Conservation (phyloP, 1,284 basidiomycete species). For the Rhodofomes roseus region DNA sequence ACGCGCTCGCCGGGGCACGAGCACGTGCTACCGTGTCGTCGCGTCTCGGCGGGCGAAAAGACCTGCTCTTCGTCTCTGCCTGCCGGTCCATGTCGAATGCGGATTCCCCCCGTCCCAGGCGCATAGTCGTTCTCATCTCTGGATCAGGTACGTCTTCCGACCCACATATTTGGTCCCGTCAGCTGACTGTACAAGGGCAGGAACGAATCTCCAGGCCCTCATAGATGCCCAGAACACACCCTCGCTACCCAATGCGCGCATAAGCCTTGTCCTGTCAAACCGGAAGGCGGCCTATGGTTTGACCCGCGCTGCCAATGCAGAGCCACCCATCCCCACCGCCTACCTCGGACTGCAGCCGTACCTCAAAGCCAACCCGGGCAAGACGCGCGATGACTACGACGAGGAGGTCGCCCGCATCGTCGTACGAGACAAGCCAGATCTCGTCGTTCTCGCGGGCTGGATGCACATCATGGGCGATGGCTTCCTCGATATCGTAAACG, state of each 20-base stretch:
- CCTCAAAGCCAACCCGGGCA: constrained; percentile 69
- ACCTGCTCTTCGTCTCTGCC: background rate
- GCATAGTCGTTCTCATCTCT: constrained; percentile 69
- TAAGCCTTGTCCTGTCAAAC: constrained; percentile 88
- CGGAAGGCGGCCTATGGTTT: constrained; percentile 91
- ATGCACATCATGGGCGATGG: constrained; percentile 85
- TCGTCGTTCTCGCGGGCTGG: constrained; percentile 94
- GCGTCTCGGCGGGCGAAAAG: background rate
- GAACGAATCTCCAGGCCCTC: constrained; percentile 93
- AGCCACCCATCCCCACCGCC: constrained; percentile 77
- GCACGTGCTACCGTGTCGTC: background rate
- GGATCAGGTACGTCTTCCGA: constrained; percentile 67
- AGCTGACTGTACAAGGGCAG: constrained; percentile 37
- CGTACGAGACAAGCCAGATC: constrained; percentile 64
- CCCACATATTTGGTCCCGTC: background rate
- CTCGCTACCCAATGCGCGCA: constrained; percentile 63
- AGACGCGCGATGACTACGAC: constrained; percentile 86
- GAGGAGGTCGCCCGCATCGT: constrained; percentile 77
- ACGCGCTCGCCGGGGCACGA: background rate
- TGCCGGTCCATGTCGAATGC: constrained; percentile 16
- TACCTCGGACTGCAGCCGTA: constrained; percentile 87
- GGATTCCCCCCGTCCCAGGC: constrained; percentile 21
- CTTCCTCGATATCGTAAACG: constrained; percentile 51
- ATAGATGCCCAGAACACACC: constrained; percentile 80
- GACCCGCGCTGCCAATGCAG: constrained; percentile 66